Percentiles rank a stretch among this genome's conserved stretches.
phyloP scores from a whole-genome alignment of 2,329 filamentous ascomycete species.

The Colletotrichum abscissum region DNA sequence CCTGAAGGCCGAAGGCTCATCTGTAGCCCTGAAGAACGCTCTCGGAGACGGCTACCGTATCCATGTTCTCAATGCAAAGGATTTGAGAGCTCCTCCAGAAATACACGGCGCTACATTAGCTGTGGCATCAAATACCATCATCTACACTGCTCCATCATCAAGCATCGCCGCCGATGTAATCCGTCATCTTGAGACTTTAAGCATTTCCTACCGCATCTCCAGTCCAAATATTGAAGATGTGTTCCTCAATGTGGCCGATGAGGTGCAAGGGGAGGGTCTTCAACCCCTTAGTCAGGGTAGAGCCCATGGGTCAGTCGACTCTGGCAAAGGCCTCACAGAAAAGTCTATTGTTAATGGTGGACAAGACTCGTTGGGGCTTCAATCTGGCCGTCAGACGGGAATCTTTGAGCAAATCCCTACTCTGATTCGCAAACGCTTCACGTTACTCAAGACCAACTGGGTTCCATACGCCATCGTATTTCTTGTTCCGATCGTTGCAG shows the following conservation, averaged over 20 bases:
- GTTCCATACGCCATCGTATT: conserved; percentile 81
- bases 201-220: conserved; percentile 85
- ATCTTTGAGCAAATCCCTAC: conserved; percentile 78
- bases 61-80: conserved; percentile 51
- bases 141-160: conserved; percentile 80
- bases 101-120: conserved; percentile 68
- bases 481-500: conserved; percentile 81
- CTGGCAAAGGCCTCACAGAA: conserved; percentile 30
- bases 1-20: conserved; percentile 74
- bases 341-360: conserved; percentile 40
- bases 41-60: conserved; percentile 61
- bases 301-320: background rate
- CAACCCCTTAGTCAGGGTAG: background rate
- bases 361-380: conserved; percentile 58
- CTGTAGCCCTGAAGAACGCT: conserved; percentile 74
- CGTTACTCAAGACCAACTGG: conserved; percentile 82
- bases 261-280: conserved; percentile 65
- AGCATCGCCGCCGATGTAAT: conserved; percentile 78
- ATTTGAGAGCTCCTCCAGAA: conserved; percentile 57
- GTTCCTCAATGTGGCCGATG: conserved; percentile 87
- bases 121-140: conserved; percentile 75
- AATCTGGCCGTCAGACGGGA: conserved; percentile 76
- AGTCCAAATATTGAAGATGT: conserved; percentile 94
- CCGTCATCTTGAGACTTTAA: conserved; percentile 71
- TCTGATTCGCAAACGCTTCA: conserved; percentile 81